Base-by-base conservation (phyloP, 176 grass and related monocot genomes). In the Neostapfia colusana region DNA sequence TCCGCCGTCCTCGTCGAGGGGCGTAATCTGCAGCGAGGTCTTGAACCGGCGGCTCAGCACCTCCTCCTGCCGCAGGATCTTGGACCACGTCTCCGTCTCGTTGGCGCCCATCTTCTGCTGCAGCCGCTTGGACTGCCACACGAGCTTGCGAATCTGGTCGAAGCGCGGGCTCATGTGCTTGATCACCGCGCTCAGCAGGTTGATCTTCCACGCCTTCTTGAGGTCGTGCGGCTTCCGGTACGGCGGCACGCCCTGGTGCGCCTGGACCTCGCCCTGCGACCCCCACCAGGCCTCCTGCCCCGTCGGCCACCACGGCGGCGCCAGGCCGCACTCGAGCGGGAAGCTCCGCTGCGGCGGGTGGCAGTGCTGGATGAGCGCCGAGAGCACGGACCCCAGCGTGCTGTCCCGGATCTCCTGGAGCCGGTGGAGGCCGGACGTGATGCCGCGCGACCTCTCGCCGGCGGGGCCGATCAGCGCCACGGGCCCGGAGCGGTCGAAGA, bases 161-260 rank as follows among this genome's bases (percentile, higher is more conserved):
- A 90, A 88, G 0, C 77, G 77, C 8, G 93, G 93, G 75, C 72
- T 86, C 87, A 97, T 93, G 85, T 93, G 90, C 75, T 88, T 92
- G 79, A 97, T 90, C 36, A 97, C 90, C 0, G 90, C 82, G n/a
- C 82, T 81, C 5, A 97, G 74, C 1, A 97, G 78, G 72, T 72
- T 79, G 16, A 97, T 58, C 73, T 93, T 92, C 93, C 93, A 97
- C 3, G 79, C 90, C 73, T 97, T 97, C 85, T 87, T 90, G 6
- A 97, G 85, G 81, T 97, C 93, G 65, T 92, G 90, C 8, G 93
- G 87, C 85, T 97, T 97, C 67, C 85, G 73, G 85, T 97, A 97
- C 17, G 90, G 90, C 0, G 90, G 93, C 20, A 38, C 85, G 0
- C 90, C 87, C 42, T 86, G 88, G 38, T 90, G 67, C 0, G 75